Percentiles rank a stretch among this genome's conserved stretches.
Conservation (phyloP, 495 filamentous ascomycete genomes). For the Tirmania nivea region DNA sequence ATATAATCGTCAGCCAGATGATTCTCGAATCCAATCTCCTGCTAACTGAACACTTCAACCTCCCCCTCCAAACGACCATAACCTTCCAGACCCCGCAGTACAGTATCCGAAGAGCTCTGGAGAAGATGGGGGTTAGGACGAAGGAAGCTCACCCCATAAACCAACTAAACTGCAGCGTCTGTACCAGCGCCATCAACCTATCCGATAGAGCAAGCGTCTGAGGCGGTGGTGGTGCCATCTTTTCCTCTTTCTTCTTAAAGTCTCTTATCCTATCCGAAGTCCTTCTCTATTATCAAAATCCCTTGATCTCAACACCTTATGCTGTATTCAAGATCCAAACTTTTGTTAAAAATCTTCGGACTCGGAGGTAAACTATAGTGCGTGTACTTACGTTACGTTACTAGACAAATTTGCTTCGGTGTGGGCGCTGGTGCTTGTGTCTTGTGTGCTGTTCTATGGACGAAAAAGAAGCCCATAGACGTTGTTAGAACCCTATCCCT, state of each 20-base stretch:
- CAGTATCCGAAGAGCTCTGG: neutral
- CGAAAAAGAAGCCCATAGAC: too few relatives aligned
- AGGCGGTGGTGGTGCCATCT: slow-evolving; percentile 13
- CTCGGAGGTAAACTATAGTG: too few relatives aligned
- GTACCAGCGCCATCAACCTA: slow-evolving; percentile 50
- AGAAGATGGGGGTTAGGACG: neutral
- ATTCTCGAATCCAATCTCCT: neutral
- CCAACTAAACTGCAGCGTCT: slow-evolving; percentile 78
- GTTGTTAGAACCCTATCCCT: too few relatives aligned
- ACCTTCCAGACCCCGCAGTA: neutral
- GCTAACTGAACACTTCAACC: neutral
- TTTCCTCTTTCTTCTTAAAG: neutral
- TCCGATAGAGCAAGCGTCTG: slow-evolving; percentile 35
- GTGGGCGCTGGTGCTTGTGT: too few relatives aligned
- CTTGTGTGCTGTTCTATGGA: too few relatives aligned
- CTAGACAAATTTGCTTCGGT: too few relatives aligned
- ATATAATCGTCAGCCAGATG: slow-evolving; percentile 1
- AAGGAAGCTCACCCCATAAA: slow-evolving; percentile 56
- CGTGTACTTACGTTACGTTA: too few relatives aligned
- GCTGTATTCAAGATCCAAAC: too few relatives aligned
- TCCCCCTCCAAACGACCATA: neutral
- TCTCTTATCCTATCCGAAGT: neutral
- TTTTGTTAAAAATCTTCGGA: too few relatives aligned
- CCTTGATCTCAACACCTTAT: too few relatives aligned
- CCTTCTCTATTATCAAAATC: neutral